These are phyloP conservation scores for Neurospora sp. DNA, from an alignment of 495 filamentous ascomycete species.

Conservation along the genomic window DNA sequence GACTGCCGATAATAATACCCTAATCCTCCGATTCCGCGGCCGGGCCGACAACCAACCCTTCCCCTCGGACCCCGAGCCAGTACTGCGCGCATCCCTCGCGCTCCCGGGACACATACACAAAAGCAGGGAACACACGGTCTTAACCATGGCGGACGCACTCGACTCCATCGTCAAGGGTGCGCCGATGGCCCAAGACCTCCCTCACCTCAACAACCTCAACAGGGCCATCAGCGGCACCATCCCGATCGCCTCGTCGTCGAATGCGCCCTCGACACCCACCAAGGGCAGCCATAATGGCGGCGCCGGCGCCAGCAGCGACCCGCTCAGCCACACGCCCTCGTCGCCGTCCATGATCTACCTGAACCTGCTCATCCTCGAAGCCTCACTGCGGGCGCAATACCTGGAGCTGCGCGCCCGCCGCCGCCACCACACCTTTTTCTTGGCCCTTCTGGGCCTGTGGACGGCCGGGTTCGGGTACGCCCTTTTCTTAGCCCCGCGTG, in stretches of 20 bases:
- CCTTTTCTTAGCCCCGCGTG: constrained; percentile 78
- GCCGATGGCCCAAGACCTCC: constrained; percentile 30
- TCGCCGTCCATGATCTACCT: constrained; percentile 95
- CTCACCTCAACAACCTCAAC: constrained; percentile 16
- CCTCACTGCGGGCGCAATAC: constrained; percentile 86
- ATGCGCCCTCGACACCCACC: constrained; percentile 25
- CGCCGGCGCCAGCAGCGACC: constrained; percentile 42
- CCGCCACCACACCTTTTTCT: constrained; percentile 91
- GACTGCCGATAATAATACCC: background rate
- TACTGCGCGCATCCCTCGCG: background rate
- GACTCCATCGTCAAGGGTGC: constrained; percentile 88
- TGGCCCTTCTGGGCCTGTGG: constrained; percentile 70
- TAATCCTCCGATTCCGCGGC: background rate
- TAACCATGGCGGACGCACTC: constrained; percentile 46
- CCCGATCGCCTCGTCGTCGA: constrained; percentile 27
- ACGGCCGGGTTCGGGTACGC: constrained; percentile 73
- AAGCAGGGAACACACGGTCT: constrained; percentile 1
- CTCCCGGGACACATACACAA: background rate
- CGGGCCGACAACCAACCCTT: background rate
- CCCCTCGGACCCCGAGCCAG: background rate
- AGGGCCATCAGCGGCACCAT: constrained; percentile 25
- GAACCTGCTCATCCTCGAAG: constrained; percentile 94
- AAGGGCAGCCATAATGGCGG: constrained; percentile 13
- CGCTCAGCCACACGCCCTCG: constrained; percentile 70
- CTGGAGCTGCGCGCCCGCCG: constrained; percentile 78